Conservation (phyloP, 2,329 filamentous ascomycete genomes). For the Zymoseptoria pseudotritici region DNA sequence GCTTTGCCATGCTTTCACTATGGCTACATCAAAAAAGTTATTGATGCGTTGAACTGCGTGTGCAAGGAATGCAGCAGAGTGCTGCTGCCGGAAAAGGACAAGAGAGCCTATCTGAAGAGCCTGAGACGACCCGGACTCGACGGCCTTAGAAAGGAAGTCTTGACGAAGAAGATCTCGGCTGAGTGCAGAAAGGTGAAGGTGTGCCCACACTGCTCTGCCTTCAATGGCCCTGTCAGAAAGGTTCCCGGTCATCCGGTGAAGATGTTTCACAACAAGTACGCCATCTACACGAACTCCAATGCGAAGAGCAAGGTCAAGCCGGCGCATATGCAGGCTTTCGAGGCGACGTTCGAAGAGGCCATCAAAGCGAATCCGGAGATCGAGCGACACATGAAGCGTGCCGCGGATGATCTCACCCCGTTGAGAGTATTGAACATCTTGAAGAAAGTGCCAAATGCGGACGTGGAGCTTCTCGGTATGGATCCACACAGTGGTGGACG, state of each 20-base stretch:
- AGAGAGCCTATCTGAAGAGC: constrained; percentile 68
- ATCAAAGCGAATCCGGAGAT: constrained; percentile 72
- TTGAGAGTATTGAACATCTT: constrained; percentile 84
- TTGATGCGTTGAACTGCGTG: constrained; percentile 85
- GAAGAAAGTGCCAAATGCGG: constrained; percentile 72
- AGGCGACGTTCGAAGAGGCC: constrained; percentile 74
- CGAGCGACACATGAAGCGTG: constrained; percentile 85
- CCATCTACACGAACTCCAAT: constrained; percentile 79
- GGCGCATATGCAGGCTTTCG: constrained; percentile 73
- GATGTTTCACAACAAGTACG: constrained; percentile 87
- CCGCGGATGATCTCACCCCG: constrained; percentile 89
- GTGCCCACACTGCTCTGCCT: constrained; percentile 71
- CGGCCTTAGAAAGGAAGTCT: constrained; percentile 72
- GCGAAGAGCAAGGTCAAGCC: constrained; percentile 78
- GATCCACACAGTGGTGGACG: constrained; percentile 71
- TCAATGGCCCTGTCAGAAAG: constrained; percentile 91
- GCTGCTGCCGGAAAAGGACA: constrained; percentile 71
- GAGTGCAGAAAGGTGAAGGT: constrained; percentile 80
- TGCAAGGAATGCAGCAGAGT: constrained; percentile 89
- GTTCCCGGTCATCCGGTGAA: constrained; percentile 75
- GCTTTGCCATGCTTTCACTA: constrained; percentile 92
- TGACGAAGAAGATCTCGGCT: constrained; percentile 81
- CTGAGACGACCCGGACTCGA: constrained; percentile 76
- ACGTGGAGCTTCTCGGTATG: constrained; percentile 86
- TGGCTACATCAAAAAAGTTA: constrained; percentile 89